Evolutionary conservation across 202 grass and related monocot species (phyloP), one percentile per base, ranked within the genome.

Genomic region (Panicum virgatum): DNA sequence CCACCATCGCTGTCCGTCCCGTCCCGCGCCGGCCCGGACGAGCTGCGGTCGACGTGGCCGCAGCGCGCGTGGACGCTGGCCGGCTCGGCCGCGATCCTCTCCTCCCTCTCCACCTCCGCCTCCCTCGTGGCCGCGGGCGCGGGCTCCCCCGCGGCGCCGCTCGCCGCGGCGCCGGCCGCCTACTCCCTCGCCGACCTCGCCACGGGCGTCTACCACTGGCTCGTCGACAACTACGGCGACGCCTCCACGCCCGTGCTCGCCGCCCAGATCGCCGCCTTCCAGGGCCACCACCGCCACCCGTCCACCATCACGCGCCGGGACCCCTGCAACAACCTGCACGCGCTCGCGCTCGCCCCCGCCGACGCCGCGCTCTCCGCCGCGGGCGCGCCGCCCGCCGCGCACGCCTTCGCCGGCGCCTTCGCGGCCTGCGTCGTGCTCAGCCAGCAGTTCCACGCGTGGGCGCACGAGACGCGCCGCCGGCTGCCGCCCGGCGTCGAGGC

Each of bases 371-470:
- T 80, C 20, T 6, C 69, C 4, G 77, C 65, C 22, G 47, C n/a
- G 2, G 69, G 36, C 19, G 20, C 34, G 5, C 66, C 84, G 2
- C 78, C 90, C 0, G 77, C 90, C 0, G 73, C 82, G 39, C 87
- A 93, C 68, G 90, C 96, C 1, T 95, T 98, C 73, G 77, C 81
- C 4, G 90, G 87, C 1, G 43, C 39, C 32, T 95, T 88, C 83
- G 83, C 92, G 9, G 85, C 86, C 0, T 91, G 69, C 84, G 77
- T 98, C 19, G 85, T 91, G 85, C 67, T 98, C 36, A 91, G 89
- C 82, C 96, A 98, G 87, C 92, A 98, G 89, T 95, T 89, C 87
- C 96, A 98, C 86, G 27, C 88, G 9, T 98, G 92, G 92, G 86
- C 92, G 25, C 96, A 98, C 77, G 96, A 91, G 87, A 93, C 78